Conservation (phyloP, 179 eudicot species). For the Heliamphora pulchella region DNA sequence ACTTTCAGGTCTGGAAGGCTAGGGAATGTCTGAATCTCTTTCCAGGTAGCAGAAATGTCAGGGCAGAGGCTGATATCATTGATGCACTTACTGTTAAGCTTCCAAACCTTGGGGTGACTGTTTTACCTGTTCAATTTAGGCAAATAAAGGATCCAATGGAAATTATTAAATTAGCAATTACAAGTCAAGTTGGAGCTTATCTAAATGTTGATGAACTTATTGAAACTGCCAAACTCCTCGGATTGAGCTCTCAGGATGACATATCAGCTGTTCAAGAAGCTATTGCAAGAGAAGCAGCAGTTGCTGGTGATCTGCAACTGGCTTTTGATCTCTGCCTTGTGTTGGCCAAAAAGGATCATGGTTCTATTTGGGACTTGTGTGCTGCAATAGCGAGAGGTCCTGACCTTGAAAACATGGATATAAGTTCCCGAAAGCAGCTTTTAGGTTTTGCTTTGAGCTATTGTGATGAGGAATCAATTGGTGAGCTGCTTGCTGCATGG, state of each 20-base stretch:
- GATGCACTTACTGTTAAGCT: constrained; percentile 86
- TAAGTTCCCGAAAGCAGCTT: constrained; percentile 70
- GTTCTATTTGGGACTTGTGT: constrained; percentile 92
- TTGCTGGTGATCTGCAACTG: constrained; percentile 89
- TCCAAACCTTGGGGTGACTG: constrained; percentile 82
- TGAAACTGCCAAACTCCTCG: constrained; percentile 92
- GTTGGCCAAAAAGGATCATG: constrained; percentile 85
- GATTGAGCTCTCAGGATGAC: constrained; percentile 80
- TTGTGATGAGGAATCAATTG: constrained; percentile 93
- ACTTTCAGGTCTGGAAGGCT: constrained; percentile 92
- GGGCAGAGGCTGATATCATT: constrained; percentile 79
- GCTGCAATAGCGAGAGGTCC: constrained; percentile 96
- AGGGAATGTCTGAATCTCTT: constrained; percentile 89
- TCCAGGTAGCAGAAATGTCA: constrained; percentile 71
- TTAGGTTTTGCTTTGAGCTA: constrained; percentile 94
- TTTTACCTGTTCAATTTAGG: constrained; percentile 87
- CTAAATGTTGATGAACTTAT: constrained; percentile 85
- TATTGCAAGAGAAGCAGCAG: constrained; percentile 97
- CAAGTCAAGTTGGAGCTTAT: constrained; percentile 87
- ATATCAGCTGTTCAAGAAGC: constrained; percentile 86
- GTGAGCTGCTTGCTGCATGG: constrained; percentile 84
- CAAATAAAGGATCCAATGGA: constrained; percentile 98
- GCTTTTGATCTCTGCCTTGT: constrained; percentile 85
- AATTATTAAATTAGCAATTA: constrained; percentile 76
- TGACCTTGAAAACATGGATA: constrained; percentile 73